Percentiles rank a stretch among this genome's conserved stretches.
phyloP scores from a whole-genome alignment of 164 flowering plant species.

The Liquidambar formosana region DNA sequence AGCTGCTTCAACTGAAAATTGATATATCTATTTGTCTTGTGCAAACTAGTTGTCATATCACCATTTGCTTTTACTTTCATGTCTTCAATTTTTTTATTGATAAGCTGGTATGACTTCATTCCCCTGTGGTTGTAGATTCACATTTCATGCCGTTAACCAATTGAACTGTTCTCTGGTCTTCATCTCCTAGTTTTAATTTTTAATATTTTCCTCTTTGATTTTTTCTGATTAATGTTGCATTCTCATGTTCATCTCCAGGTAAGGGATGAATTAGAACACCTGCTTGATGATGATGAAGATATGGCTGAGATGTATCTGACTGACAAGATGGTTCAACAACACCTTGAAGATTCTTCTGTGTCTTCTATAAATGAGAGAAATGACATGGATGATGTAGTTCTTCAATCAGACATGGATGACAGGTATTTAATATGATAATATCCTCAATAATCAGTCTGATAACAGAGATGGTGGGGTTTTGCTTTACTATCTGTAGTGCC shows the following conservation, averaged over 20 bases:
- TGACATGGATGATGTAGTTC: conserved; percentile 46
- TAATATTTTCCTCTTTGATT: not conserved
- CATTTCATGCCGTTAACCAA: not conserved
- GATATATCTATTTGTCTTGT: too few relatives aligned
- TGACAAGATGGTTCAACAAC: conserved; percentile 61
- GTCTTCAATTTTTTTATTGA: too few relatives aligned
- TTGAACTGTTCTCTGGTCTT: not conserved
- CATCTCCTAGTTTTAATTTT: not conserved
- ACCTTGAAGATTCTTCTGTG: conserved; percentile 57
- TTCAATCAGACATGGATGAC: conserved; percentile 45
- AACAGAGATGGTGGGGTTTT: too few relatives aligned
- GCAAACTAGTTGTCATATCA: too few relatives aligned
- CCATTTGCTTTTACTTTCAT: too few relatives aligned
- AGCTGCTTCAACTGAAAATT: too few relatives aligned
- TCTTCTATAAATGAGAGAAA: conserved; percentile 56
- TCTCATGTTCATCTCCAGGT: conserved; percentile 33
- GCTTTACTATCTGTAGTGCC: not conserved
- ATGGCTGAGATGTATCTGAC: conserved; percentile 92
- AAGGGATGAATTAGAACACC: conserved; percentile 73
- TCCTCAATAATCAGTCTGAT: too few relatives aligned
- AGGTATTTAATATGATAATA: conserved; percentile 55
- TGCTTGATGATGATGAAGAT: conserved; percentile 70
- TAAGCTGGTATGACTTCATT: too few relatives aligned
- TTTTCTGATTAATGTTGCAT: not conserved
- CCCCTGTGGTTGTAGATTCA: too few relatives aligned